These are phyloP conservation scores for Trichoderma lentiforme DNA, from an alignment of 2,329 filamentous ascomycete genomes.

Conservation along the genomic window DNA sequence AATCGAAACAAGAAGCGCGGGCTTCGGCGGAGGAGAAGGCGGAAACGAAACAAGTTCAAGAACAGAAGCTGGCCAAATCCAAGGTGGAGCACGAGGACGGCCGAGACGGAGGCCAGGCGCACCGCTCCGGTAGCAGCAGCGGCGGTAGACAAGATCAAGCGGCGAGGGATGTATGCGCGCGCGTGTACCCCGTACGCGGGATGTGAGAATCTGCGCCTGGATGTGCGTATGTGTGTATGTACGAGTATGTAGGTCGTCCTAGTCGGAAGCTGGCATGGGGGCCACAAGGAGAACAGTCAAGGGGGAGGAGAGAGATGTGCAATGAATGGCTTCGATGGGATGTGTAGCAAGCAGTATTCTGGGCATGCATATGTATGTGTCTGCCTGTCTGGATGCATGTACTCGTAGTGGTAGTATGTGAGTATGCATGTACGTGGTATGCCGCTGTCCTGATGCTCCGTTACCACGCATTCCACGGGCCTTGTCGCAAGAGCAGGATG, in stretches of 20 bases:
- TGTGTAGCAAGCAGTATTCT: slow-evolving; percentile 1
- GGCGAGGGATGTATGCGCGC: slow-evolving; percentile 12
- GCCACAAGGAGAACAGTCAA: not conserved
- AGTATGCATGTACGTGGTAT: slow-evolving; percentile 8
- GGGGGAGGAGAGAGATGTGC: not conserved
- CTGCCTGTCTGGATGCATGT: slow-evolving; percentile 3
- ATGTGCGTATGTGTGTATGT: slow-evolving; percentile 7
- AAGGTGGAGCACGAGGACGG: slow-evolving; percentile 16
- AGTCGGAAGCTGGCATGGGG: slow-evolving; percentile 15
- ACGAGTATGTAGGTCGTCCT: not conserved
- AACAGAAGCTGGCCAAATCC: slow-evolving; percentile 14
- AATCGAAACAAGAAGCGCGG: slow-evolving; percentile 13
- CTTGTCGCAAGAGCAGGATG: slow-evolving; percentile 45
- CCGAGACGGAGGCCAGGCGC: slow-evolving; percentile 18
- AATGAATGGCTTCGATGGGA: not conserved
- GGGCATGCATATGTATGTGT: not conserved
- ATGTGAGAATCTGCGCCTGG: slow-evolving; percentile 8
- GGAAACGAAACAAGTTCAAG: slow-evolving; percentile 17
- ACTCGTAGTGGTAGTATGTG: not conserved
- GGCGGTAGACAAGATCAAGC: slow-evolving; percentile 12
- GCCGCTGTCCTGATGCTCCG: slow-evolving; percentile 8
- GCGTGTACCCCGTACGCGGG: slow-evolving; percentile 17
- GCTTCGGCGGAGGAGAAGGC: slow-evolving; percentile 12
- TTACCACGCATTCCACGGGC: slow-evolving; percentile 13
- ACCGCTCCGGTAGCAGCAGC: slow-evolving; percentile 14